Conservation (phyloP, 495 filamentous ascomycete species). For the Daldinia caldariorum region DNA sequence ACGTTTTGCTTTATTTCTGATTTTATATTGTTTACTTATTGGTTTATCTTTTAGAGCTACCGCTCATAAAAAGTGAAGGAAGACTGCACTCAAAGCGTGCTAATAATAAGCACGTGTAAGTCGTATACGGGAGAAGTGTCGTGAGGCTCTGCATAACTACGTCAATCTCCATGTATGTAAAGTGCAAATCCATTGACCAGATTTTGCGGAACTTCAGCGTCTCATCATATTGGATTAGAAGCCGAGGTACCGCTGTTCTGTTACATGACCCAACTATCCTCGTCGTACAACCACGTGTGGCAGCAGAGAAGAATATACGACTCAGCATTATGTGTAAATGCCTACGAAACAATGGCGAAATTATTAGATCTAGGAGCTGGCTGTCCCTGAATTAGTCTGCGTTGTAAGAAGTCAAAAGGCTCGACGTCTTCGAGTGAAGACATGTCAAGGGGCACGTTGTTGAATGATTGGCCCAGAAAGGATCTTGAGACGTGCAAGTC, state of each 20-base stretch:
- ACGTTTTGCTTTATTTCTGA: too few species aligned
- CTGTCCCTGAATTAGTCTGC: conserved; percentile 14
- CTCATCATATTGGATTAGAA: conserved; percentile 18
- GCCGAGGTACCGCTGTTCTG: conserved; percentile 11
- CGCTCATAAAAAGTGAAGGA: too few species aligned
- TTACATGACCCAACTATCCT: conserved; percentile 10
- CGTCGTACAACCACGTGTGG: conserved; percentile 29
- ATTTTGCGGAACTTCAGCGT: conserved; percentile 13
- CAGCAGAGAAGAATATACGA: conserved; percentile 4
- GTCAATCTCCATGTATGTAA: conserved; percentile 15
- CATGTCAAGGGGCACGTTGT: conserved; percentile 40
- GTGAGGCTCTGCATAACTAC: conserved; percentile 27
- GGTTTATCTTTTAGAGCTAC: too few species aligned
- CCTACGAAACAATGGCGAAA: neutral
- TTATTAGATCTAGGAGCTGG: conserved; percentile 8
- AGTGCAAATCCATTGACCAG: neutral
- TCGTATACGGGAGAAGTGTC: neutral
- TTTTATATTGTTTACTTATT: too few species aligned
- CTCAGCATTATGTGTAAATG: neutral
- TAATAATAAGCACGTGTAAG: neutral
- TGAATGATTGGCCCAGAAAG: conserved; percentile 44
- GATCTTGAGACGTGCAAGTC: conserved; percentile 29
- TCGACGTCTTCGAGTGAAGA: conserved; percentile 30
- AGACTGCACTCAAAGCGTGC: neutral
- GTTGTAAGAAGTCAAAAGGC: neutral